Evolutionary conservation across 352 stramenopile species (phyloP), one percentile per base, ranked within the genome.

Genomic region (Pythium guiyangense): DNA sequence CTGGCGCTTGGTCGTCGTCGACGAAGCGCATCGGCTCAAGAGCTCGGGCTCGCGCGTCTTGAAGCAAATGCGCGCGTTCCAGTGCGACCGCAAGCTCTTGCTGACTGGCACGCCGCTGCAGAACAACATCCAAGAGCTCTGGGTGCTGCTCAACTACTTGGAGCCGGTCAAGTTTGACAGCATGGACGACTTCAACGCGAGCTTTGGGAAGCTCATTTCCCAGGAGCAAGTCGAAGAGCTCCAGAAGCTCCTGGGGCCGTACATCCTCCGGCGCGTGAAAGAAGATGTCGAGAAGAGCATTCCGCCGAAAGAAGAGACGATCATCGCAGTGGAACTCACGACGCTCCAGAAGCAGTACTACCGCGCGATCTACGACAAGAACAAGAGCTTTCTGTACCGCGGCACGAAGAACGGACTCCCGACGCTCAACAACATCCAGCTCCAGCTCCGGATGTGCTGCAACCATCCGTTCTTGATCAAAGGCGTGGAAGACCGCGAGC

Each of bases 391-490:
- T 57, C 64, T 99, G 60, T 97, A 95, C 46, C 74, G 85, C 29
- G 86, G 85, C 1, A 90, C 82, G 15, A 91, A 95, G 64, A 94
- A 94, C 52, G 82, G 78, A 6, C 59, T 95, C 10, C 86, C 85
- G 18, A 90, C 85, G 52, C 78, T 99, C 27, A 99, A 98, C 68
- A 99, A 99, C 75, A 93, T 99, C 54, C 96, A 98, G 42, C 97
- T 99, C 79, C 93, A 99, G 75, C 70, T 99, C 25, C 78, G 97
- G 35, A 99, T 99, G 69, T 99, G 97, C 71, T 99, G 98, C 69
- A 99, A 99, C 72, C 98, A 99, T 69, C 90, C 97, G 3, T 99
- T 99, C 69, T 71, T 99, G 29, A 96, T 99, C 52, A 98, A 98
- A 60, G 96, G 96, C 17, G 86, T 94, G 20, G 84, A 95, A 63